Evolutionary conservation across 306 rosid species (phyloP), one percentile per base, ranked within the genome.

Genomic region (Dryas drummondii): DNA sequence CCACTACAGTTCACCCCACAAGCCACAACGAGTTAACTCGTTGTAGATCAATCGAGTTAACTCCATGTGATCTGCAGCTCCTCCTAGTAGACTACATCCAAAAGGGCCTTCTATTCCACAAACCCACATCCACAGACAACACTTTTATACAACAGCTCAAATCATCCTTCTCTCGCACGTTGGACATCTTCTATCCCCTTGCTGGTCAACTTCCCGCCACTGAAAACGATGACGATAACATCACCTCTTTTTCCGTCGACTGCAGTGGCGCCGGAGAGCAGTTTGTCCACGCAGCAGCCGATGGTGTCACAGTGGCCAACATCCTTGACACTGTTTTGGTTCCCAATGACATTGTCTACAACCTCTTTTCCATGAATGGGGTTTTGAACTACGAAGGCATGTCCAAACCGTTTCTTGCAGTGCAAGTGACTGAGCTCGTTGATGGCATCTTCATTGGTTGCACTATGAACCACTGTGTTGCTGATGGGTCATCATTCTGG

Each of bases 381-480:
- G 72, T n/a, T 49, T 3, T 4, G 44, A 68, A 26, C 72, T 68
- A 10, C 50, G 41, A 68, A 68, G 72, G 57, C 5, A 7, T 22
- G 19, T 48, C 72, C 14, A 47, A 68, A 26, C 72, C 72, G 9
- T 68, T 68, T 57, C 57, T 50, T 26, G 68, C 26, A 41, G 68
- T 42, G 0, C 84, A 84, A 54, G 82, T 84, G 0, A 84, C 82
- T 1, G 82, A 81, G 83, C 50, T 84, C 0, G 9, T 59, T 12
- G 87, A 84, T 52, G 83, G 78, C 12, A 9, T 84, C 51, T 84
- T 84, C 76, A 73, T 80, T 4, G 85, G 76, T 1, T 26, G 64
- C 58, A 4, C 81, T 3, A 47, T 81, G 0, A 77, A 80, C 51
- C 85, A 84, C 5, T 12, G 11, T 0, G 69, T 16, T 0, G 82